A percentile compares a stretch with the other conserved stretches of the same genome.
These are phyloP conservation scores for Boletus barrowsii DNA, from an alignment of 768 basidiomycete genomes.

Conservation along the genomic window DNA sequence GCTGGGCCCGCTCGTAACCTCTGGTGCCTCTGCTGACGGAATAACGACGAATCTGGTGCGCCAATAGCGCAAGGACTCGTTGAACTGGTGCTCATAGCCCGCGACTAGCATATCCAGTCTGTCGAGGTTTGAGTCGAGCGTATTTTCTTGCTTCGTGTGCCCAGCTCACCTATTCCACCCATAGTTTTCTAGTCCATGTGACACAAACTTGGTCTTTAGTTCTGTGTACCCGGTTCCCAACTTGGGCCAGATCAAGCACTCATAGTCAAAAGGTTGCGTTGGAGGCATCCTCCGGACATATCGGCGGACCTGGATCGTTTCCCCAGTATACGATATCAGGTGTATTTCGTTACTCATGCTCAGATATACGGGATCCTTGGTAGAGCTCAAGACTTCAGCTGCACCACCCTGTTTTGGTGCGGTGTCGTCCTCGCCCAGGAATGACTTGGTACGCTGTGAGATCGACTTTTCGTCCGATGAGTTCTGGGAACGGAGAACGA, in stretches of 20 bases:
- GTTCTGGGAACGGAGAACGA: constrained; percentile 58
- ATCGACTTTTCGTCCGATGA: constrained; percentile 32
- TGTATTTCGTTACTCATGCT: constrained; percentile 97
- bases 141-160: neutral
- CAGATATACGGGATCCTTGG: constrained; percentile 76
- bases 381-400: constrained; percentile 58
- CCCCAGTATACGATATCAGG: constrained; percentile 86
- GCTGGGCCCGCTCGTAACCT: constrained; percentile 50
- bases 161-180: constrained; percentile 75
- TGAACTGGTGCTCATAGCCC: constrained; percentile 76
- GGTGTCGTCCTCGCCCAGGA: constrained; percentile 52
- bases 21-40: constrained; percentile 72
- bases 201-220: constrained; percentile 66
- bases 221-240: constrained; percentile 85
- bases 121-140: neutral
- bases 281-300: constrained; percentile 74
- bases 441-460: constrained; percentile 53
- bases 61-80: constrained; percentile 88
- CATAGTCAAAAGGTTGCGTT: constrained; percentile 67
- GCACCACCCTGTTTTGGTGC: constrained; percentile 59
- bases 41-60: constrained; percentile 91
- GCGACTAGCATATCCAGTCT: constrained; percentile 85
- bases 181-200: constrained; percentile 78
- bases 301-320: constrained; percentile 82
- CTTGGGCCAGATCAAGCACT: constrained; percentile 93